Conservation (phyloP, 2,329 filamentous ascomycete genomes). For the Rutstroemia sp. region DNA sequence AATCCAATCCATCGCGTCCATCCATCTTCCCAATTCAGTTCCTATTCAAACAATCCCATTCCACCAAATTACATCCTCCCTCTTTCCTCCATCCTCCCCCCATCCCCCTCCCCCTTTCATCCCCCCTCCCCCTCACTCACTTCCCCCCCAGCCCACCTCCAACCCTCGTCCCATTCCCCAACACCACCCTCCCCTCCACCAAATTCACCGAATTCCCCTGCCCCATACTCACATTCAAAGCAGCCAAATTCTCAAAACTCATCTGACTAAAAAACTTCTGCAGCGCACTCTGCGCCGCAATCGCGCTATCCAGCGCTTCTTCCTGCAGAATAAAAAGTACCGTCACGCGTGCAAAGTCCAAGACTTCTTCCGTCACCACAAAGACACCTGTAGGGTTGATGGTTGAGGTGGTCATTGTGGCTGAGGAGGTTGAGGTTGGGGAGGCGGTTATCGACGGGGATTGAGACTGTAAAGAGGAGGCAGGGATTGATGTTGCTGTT, state of each 20-base stretch:
- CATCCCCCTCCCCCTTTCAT: neutral
- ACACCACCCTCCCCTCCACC: conserved; percentile 7
- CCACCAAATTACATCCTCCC: neutral
- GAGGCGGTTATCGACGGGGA: conserved; percentile 8
- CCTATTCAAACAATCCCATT: neutral
- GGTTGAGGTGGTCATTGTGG: conserved; percentile 10
- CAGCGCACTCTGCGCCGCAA: conserved; percentile 45
- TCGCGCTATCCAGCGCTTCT: conserved; percentile 41
- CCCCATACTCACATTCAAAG: conserved; percentile 25
- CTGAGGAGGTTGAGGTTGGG: conserved; percentile 7
- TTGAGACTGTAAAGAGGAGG: neutral
- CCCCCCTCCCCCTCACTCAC: neutral
- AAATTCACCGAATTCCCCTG: conserved; percentile 21
- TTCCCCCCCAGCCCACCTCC: neutral
- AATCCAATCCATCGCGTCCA: too few relatives aligned
- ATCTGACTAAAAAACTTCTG: conserved; percentile 44
- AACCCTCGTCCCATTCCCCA: neutral
- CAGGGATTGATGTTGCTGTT: too few relatives aligned
- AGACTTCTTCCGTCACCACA: conserved; percentile 43
- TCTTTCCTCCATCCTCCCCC: neutral
- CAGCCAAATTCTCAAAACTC: conserved; percentile 8
- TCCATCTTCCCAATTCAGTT: neutral
- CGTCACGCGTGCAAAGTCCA: conserved; percentile 57
- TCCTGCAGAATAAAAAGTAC: conserved; percentile 57
- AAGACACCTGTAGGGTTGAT: conserved; percentile 32